Evolutionary conservation across 2,329 filamentous ascomycete genomes (phyloP).

Genomic region (Penicillium verrucosum): DNA sequence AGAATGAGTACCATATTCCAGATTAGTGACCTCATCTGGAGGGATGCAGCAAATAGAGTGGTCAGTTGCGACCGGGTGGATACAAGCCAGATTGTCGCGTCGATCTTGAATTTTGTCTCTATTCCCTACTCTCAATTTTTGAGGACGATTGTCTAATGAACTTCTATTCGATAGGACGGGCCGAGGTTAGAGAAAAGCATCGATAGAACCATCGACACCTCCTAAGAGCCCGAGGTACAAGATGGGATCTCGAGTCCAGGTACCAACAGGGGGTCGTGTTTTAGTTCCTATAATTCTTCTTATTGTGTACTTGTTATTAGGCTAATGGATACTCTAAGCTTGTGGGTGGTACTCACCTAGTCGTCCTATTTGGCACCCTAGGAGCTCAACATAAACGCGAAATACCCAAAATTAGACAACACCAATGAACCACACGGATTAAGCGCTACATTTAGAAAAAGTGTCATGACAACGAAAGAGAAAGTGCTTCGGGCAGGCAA

Average conservation of each 20-base stretch:
- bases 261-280: background rate
- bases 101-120: background rate
- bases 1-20: background rate
- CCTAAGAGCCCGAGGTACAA: background rate
- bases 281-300: background rate
- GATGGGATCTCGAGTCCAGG: background rate
- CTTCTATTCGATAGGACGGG: background rate
- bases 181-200: background rate
- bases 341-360: background rate
- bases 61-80: background rate
- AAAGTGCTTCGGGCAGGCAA: too few relatives aligned
- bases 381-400: background rate
- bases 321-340: background rate
- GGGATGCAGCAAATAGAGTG: background rate
- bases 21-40: background rate
- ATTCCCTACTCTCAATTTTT: background rate
- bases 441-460: background rate
- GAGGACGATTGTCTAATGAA: background rate
- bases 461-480: background rate
- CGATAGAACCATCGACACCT: background rate
- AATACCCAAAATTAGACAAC: background rate
- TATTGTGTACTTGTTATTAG: background rate
- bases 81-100: background rate
- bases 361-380: background rate
- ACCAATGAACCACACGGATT: background rate